These are phyloP conservation scores for Termitomyces sp. DNA, from an alignment of 768 basidiomycete species.

Conservation along the genomic window DNA sequence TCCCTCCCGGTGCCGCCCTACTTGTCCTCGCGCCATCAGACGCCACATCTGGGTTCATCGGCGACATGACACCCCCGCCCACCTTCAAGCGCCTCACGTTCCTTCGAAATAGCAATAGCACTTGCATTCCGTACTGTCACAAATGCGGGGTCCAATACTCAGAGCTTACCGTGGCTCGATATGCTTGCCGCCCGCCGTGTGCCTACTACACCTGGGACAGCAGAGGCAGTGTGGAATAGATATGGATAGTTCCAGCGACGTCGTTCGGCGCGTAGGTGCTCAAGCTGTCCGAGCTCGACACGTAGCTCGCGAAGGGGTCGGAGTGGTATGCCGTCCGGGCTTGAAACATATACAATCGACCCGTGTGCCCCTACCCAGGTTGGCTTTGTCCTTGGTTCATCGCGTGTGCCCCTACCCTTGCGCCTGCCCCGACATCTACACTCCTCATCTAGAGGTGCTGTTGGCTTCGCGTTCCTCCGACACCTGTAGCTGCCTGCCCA, in stretches of 20 bases:
- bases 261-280: background rate
- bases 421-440: no score
- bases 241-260: background rate
- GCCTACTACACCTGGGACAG: background rate
- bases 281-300: slow-evolving; percentile 1
- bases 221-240: background rate
- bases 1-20: background rate
- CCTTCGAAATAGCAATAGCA: background rate
- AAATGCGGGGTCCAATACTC: no score
- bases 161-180: background rate
- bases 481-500: no score
- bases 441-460: no score
- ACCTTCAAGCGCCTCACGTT: background rate
- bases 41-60: no score
- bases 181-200: background rate
- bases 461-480: no score
- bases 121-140: background rate
- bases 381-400: background rate
- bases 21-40: no score
- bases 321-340: no score
- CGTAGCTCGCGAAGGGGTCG: background rate
- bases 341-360: background rate
- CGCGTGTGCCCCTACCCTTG: no score
- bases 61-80: background rate
- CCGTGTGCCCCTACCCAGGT: background rate